A percentile compares a stretch with the other conserved stretches of the same genome.
phyloP scores from a whole-genome alignment of 2,329 filamentous ascomycete genomes.

The Exophiala oligosperma region DNA sequence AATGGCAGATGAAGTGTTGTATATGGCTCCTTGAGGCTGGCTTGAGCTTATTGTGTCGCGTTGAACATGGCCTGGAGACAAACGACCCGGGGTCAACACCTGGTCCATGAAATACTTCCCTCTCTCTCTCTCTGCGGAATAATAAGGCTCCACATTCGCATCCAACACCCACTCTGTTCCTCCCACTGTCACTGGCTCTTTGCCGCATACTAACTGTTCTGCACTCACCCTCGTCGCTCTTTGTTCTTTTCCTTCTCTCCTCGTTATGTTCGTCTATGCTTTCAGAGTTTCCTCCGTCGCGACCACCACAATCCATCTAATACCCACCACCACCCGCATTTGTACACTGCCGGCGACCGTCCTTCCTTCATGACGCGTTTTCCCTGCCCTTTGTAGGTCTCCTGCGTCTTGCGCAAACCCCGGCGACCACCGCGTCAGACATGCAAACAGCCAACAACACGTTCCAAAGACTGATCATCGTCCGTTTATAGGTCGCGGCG shows the following conservation, averaged over 20 bases:
- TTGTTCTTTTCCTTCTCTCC: slow-evolving; percentile 18
- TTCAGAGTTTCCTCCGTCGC: slow-evolving; percentile 7
- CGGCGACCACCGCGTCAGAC: slow-evolving; percentile 8
- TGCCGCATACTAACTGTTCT: slow-evolving; percentile 4
- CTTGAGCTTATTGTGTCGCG: too few relatives aligned
- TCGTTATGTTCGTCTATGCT: slow-evolving; percentile 17
- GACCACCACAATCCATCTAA: slow-evolving; percentile 1
- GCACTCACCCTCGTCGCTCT: slow-evolving; percentile 12
- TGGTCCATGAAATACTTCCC: neutral
- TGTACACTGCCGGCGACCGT: slow-evolving; percentile 4
- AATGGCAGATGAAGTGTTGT: too few relatives aligned
- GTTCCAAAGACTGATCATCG: slow-evolving; percentile 6
- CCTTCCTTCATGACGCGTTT: slow-evolving; percentile 24
- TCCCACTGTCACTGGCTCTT: slow-evolving; percentile 9
- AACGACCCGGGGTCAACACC: neutral
- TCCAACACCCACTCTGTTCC: slow-evolving; percentile 8
- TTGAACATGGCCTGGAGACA: neutral
- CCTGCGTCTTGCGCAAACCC: slow-evolving; percentile 5
- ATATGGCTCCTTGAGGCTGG: too few relatives aligned
- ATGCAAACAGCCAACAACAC: slow-evolving; percentile 3
- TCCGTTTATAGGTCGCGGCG: slow-evolving; percentile 7
- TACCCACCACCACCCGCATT: slow-evolving; percentile 7
- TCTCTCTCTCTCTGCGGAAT: slow-evolving; percentile 3
- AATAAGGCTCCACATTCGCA: slow-evolving; percentile 17
- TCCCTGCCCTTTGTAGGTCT: slow-evolving; percentile 20